These are phyloP conservation scores for Monosporascus ibericus DNA, from an alignment of 2,329 filamentous ascomycete genomes.

Conservation along the genomic window DNA sequence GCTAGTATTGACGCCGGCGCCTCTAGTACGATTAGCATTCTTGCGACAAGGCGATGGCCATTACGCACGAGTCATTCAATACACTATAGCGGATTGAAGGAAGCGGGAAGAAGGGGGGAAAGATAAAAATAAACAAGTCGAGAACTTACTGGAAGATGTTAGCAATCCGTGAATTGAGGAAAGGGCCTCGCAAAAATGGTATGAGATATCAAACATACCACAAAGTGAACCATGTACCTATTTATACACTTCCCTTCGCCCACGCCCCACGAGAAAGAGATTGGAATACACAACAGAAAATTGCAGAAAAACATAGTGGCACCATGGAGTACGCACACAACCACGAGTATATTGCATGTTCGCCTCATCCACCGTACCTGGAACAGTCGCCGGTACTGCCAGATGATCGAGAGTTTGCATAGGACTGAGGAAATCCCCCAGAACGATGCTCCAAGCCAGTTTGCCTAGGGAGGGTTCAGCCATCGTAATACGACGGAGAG, in stretches of 20 bases:
- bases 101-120: no score
- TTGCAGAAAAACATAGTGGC: background rate
- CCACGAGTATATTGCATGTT: background rate
- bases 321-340: background rate
- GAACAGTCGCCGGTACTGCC: background rate
- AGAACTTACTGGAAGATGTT: no score
- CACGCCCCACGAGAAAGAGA: background rate
- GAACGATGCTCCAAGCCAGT: background rate
- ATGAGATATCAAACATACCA: background rate
- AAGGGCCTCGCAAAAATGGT: no score
- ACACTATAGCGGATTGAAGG: no score
- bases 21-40: background rate
- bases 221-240: background rate
- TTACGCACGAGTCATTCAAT: no score
- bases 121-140: no score
- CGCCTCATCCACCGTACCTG: background rate
- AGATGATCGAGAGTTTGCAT: background rate
- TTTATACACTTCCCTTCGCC: background rate
- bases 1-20: constrained; percentile 22
- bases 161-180: no score
- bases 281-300: background rate
- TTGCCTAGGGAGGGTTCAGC: background rate
- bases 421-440: background rate
- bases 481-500: no score
- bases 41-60: no score